Evolutionary conservation across 805 yeast species (phyloP).

Genomic region (Maudiozyma barnettii): DNA sequence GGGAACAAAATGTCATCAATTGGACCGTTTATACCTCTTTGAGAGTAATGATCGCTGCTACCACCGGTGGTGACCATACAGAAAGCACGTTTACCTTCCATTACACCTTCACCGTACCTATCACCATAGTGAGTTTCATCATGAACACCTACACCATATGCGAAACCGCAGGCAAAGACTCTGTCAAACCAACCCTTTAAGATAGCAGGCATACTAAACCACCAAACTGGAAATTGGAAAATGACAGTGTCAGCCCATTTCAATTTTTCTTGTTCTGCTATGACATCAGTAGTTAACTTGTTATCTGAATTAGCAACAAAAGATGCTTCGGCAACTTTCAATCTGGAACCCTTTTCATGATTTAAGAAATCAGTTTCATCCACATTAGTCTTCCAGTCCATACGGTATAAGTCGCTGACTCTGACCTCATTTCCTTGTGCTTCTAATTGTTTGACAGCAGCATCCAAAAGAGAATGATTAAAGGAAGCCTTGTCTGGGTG

Average conservation of each 20-base stretch:
- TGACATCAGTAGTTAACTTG: conserved; percentile 22
- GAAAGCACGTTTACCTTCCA: conserved; percentile 17
- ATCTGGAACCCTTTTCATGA: conserved; percentile 8
- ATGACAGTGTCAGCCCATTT: conserved; percentile 25
- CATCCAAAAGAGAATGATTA: conserved; percentile 16
- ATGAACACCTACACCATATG: conserved; percentile 16
- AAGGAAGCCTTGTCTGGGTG: conserved; percentile 23
- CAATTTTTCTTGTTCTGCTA: conserved; percentile 22
- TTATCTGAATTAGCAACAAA: conserved; percentile 7
- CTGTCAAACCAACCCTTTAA: conserved; percentile 28
- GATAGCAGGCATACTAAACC: conserved; percentile 27
- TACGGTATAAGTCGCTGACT: conserved; percentile 20
- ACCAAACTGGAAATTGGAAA: conserved; percentile 26
- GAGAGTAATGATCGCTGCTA: conserved; percentile 6
- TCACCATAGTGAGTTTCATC: conserved; percentile 4
- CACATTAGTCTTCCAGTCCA: conserved; percentile 17
- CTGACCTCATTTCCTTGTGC: conserved; percentile 21
- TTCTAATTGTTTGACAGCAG: conserved; percentile 13
- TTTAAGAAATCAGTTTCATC: conserved; percentile 17
- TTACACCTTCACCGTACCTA: conserved; percentile 20
- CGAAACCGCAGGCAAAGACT: conserved; percentile 18
- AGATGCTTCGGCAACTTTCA: conserved; percentile 15
- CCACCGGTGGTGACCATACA: conserved; percentile 14
- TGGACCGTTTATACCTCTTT: conserved; percentile 18
- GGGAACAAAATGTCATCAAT: conserved; percentile 20